Percentiles rank a stretch among this genome's conserved stretches.
Conservation (phyloP, 495 filamentous ascomycete species). For the Penicillium lividum region DNA sequence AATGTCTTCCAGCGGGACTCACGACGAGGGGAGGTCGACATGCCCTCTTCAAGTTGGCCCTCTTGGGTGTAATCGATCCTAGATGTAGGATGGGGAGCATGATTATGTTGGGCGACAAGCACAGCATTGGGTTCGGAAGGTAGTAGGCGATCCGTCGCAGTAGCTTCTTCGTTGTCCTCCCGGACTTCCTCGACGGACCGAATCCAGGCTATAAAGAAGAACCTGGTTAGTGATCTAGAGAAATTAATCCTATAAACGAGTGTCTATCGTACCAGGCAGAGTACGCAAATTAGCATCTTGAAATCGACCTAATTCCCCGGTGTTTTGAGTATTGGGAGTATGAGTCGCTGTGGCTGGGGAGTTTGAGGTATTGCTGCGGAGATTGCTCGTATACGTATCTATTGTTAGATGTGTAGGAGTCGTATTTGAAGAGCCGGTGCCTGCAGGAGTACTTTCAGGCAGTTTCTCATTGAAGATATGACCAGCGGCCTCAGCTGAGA, state of each 20-base stretch:
- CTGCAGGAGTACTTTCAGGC: slow-evolving; percentile 22
- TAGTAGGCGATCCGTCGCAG: slow-evolving; percentile 37
- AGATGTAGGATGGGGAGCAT: slow-evolving; percentile 47
- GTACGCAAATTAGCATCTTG: slow-evolving; percentile 26
- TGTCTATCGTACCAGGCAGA: slow-evolving; percentile 32
- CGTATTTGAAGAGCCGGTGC: slow-evolving; percentile 6
- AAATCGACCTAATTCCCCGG: slow-evolving; percentile 16
- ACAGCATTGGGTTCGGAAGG: slow-evolving; percentile 51
- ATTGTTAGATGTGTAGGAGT: slow-evolving; percentile 18
- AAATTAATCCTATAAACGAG: background rate
- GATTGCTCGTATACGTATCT: slow-evolving; percentile 25
- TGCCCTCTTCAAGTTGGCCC: slow-evolving; percentile 11
- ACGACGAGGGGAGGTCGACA: slow-evolving; percentile 18
- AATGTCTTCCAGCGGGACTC: slow-evolving; percentile 65
- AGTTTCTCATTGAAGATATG: slow-evolving; percentile 20
- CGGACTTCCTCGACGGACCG: slow-evolving; percentile 35
- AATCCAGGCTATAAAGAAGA: slow-evolving; percentile 37
- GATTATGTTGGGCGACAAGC: slow-evolving; percentile 61
- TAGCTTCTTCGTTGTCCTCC: slow-evolving; percentile 30
- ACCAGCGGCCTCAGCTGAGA: slow-evolving; percentile 15
- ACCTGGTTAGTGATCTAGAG: slow-evolving; percentile 14
- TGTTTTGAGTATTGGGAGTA: slow-evolving; percentile 20
- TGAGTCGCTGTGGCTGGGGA: slow-evolving; percentile 23
- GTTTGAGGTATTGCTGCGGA: slow-evolving; percentile 25
- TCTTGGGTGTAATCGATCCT: slow-evolving; percentile 18